A percentile compares a stretch with the other conserved stretches of the same genome.
These are phyloP conservation scores for Irpex sp. DNA, from an alignment of 1,284 basidiomycete species.

Conservation along the genomic window DNA sequence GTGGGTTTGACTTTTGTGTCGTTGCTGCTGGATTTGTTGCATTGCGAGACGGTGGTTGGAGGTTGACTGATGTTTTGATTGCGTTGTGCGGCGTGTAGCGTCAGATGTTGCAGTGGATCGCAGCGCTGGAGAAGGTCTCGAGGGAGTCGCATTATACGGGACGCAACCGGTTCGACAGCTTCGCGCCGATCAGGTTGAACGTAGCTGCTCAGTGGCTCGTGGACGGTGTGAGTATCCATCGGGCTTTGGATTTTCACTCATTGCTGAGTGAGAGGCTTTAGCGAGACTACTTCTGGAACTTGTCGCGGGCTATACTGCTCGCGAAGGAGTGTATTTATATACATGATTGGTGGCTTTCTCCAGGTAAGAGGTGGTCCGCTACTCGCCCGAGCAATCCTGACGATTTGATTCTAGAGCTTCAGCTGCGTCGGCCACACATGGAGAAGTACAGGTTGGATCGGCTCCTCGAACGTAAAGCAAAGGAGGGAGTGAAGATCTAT, in stretches of 20 bases:
- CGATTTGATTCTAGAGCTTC: conserved; percentile 59
- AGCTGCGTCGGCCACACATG: conserved; percentile 80
- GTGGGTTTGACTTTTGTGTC: conserved; percentile 31
- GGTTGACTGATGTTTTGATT: background rate
- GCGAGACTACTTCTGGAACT: conserved; percentile 97
- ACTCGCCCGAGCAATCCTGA: background rate
- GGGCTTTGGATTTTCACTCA: no score
- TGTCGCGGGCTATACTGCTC: conserved; percentile 90
- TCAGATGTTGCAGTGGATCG: conserved; percentile 98
- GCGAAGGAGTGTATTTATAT: conserved; percentile 91
- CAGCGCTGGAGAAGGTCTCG: conserved; percentile 84
- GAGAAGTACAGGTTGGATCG: conserved; percentile 88
- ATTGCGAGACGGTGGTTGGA: background rate
- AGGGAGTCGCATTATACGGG: conserved; percentile 78
- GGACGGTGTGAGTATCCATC: conserved; percentile 72
- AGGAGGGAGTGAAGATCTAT: conserved; percentile 95
- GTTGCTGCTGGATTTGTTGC: background rate
- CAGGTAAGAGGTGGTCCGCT: conserved; percentile 43
- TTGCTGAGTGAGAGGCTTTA: conserved; percentile 24
- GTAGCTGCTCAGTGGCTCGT: conserved; percentile 98
- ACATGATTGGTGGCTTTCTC: conserved; percentile 95
- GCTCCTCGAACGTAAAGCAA: conserved; percentile 89
- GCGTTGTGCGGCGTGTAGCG: conserved; percentile 43
- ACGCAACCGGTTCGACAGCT: conserved; percentile 88
- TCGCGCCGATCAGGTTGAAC: conserved; percentile 90